Base-by-base conservation (phyloP, 2,329 filamentous ascomycete genomes). In the Dothiorella sarmentorum region DNA sequence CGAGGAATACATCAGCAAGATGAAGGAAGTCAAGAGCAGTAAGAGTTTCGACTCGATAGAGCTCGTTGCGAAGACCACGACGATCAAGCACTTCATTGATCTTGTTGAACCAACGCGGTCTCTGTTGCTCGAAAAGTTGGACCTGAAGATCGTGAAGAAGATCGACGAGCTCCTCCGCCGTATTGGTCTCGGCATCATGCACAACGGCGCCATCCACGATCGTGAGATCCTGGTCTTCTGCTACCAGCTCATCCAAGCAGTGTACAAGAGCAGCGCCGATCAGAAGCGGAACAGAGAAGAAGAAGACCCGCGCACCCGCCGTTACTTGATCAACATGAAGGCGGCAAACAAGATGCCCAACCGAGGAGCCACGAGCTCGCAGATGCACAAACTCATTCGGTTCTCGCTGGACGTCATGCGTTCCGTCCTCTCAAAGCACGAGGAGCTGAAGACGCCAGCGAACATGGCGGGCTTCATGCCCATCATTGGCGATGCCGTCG, bases 31-130 rank as follows among this genome's bases (percentile, higher is more conserved):
- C 59, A 97, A 96, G 78, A 94, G 90, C 73, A 97, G 90, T 79
- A 99, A 97, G 79, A 97, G 92, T 70, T 96, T 92, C 68, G 95
- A 99, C 69, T 96, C 94, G 0, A 95, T 97, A 87, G 93, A 97
- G 72, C 80, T 97, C 15, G 81, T 97, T 63, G 89, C 94, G 24
- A 90, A 87, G 68, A 91, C 87, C 47, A 87, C 90, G 1, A 93
- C 91, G 1, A 80, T 97, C 22, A 79, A 76, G 53, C 85, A 86
- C 59, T 81, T 97, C 5, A 85, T 87, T 47, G 84, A 87, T 51
- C 83, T 99, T 3, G 81, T 97, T 52, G 81, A 81, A 56, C 95
- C 94, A 1, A 78, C 97, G 45, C 89, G 90, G 66, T 80, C 85
- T 7, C 79, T 99, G 18, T 76, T 99, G 35, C 81, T 87, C 58